Evolutionary conservation across 805 yeast species (phyloP), one percentile per base, ranked within the genome.

Genomic region (Saturnispora halmiae): DNA sequence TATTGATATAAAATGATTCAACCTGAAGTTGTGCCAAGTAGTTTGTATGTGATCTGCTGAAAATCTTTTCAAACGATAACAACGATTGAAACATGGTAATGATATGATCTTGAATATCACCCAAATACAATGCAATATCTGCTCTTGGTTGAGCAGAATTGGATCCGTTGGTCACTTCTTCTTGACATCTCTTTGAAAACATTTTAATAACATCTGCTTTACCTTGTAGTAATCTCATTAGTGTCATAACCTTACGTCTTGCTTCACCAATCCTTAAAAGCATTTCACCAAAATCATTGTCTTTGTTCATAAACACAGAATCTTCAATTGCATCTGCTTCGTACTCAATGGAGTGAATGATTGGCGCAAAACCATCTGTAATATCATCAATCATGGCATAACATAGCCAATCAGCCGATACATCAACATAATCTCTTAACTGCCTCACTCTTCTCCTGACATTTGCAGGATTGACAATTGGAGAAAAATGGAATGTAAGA

Each of bases 61-160:
- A 82, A 53, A 90, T 90, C 70, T 88, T 88, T 58, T 90, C 98
- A 56, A 86, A 88, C 3, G 94, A 83, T 32, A 80, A 62, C 56
- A 90, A 70, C 55, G 86, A 88, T 64, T 87, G 96, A 61, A 77
- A 82, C 96, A 90, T 90, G 14, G 97, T 90, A 44, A 88, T 79
- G 54, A 90, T 82, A 73, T 88, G 97, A 70, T 88, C 96, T 64
- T 87, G 96, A 56, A 88, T 88, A 75, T 88, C 97, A 43, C 96
- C 96, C 46, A 88, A 64, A 60, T 85, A 90, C 48, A 88, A 68
- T 0, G 94, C 95, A 62, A 88, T 88, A 53, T 90, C 96, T 21
- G 82, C 90, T 53, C 94, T 72, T 38, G 96, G 95, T 51, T 78
- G 75, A 1, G 72, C 67, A 21, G 57, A 49, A 13, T 19, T 18